Evolutionary conservation across 129 eudicot genomes (phyloP).

Genomic region (Arctium lappa): DNA sequence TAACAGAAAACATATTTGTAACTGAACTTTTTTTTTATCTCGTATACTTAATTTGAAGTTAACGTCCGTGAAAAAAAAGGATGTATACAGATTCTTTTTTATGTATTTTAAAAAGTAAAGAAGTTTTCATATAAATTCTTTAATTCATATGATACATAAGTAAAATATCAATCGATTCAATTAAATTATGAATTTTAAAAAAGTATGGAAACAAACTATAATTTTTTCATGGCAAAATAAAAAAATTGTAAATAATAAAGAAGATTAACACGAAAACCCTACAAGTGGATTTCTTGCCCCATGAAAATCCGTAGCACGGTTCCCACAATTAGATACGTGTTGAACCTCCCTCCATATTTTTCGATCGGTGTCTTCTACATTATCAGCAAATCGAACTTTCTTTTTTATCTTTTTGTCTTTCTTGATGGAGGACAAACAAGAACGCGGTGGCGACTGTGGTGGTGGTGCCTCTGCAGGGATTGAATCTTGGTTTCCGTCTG

Average conservation of each 20-base stretch:
- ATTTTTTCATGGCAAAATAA: neutral
- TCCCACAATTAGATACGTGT: neutral
- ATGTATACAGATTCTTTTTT: neutral
- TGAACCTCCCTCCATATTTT: conserved; percentile 14
- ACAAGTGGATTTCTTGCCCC: neutral
- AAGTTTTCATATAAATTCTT: neutral
- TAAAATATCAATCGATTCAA: neutral
- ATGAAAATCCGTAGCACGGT: neutral
- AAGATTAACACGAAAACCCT: conserved; percentile 3
- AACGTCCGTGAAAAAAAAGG: neutral
- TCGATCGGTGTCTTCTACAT: conserved; percentile 32
- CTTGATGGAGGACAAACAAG: conserved; percentile 51
- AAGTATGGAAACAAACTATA: neutral
- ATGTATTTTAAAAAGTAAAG: neutral
- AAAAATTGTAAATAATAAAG: neutral
- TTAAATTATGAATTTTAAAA: neutral
- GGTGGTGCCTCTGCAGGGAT: neutral
- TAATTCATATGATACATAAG: neutral
- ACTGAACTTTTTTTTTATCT: too few species aligned
- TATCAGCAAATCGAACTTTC: conserved; percentile 54
- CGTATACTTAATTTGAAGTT: neutral
- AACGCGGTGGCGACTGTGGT: conserved; percentile 17
- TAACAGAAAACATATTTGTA: too few species aligned
- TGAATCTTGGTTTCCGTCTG: conserved; percentile 5
- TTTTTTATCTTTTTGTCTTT: conserved; percentile 38